A percentile compares a stretch with the other conserved stretches of the same genome.
These are phyloP conservation scores for Clarireedia sp. DNA, from an alignment of 2,329 filamentous ascomycete genomes.

Conservation along the genomic window DNA sequence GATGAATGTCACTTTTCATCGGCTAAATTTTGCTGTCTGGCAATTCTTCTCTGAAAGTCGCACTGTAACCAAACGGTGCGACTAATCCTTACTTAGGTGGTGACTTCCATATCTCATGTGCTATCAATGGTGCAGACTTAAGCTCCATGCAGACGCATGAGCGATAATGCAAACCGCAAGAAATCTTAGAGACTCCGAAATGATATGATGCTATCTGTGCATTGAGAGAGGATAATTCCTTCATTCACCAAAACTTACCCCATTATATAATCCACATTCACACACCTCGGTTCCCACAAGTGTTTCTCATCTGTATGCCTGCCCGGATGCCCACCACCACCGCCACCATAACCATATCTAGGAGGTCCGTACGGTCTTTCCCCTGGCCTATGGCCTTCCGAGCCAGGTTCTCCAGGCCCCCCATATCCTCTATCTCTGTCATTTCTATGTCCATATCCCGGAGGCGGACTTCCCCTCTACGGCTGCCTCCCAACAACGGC, in stretches of 20 bases:
- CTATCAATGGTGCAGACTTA: too few species aligned
- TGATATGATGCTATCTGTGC: too few species aligned
- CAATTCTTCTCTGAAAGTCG: too few species aligned
- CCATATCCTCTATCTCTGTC: slow-evolving; percentile 5
- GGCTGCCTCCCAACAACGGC: slow-evolving; percentile 30
- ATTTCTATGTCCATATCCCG: slow-evolving; percentile 1
- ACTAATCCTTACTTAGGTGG: too few species aligned
- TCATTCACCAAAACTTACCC: neutral
- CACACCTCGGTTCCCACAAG: slow-evolving; percentile 24
- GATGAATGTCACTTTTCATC: too few species aligned
- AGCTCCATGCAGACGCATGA: too few species aligned
- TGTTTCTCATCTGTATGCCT: slow-evolving; percentile 17
- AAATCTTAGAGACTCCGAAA: too few species aligned
- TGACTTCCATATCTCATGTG: too few species aligned
- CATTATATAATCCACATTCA: slow-evolving; percentile 21
- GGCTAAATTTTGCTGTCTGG: too few species aligned
- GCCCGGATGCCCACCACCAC: neutral
- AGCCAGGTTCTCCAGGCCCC: slow-evolving; percentile 3
- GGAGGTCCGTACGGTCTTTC: slow-evolving; percentile 8
- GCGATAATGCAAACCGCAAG: too few species aligned
- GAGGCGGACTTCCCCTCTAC: neutral
- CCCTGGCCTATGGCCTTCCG: slow-evolving; percentile 1
- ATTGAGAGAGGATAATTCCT: too few species aligned
- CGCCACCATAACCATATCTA: neutral
- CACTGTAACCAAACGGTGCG: too few species aligned